Conservation (phyloP, 257 asterid species). For the Voacanga thouarsii region DNA sequence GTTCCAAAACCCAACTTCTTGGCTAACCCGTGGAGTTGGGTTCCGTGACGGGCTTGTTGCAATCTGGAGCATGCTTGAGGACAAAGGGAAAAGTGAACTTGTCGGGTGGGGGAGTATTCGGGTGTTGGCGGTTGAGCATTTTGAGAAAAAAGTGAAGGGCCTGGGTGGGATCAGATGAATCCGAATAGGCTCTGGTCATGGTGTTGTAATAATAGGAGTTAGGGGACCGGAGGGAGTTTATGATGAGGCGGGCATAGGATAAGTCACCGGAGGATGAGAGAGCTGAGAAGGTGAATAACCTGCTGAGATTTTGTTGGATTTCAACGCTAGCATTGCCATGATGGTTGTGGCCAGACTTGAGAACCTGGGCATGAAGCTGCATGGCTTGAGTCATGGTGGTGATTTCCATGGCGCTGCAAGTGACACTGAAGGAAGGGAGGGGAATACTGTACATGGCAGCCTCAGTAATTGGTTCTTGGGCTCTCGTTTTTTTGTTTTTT, state of each 20-base stretch:
- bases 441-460: background rate
- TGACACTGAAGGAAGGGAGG: background rate
- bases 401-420: constrained; percentile 21
- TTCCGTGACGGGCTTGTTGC: constrained; percentile 15
- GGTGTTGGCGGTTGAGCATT: constrained; percentile 13
- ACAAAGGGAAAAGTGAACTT: constrained; percentile 32
- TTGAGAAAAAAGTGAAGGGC: constrained; percentile 22
- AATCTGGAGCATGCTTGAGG: constrained; percentile 26
- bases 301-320: constrained; percentile 14
- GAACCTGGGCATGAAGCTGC: constrained; percentile 33
- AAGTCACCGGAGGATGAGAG: constrained; percentile 31
- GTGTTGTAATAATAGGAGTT: constrained; percentile 31
- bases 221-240: constrained; percentile 17
- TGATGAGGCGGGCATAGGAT: constrained; percentile 25
- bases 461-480: background rate
- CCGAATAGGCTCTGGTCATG: constrained; percentile 33
- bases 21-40: constrained; percentile 24
- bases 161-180: constrained; percentile 23
- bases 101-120: constrained; percentile 23
- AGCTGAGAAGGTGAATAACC: constrained; percentile 34
- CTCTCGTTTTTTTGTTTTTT: background rate
- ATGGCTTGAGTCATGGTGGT: constrained; percentile 24
- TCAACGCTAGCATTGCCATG: constrained; percentile 1
- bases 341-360: constrained; percentile 16
- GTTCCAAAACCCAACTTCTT: constrained; percentile 13